Evolutionary conservation across 768 basidiomycete species (phyloP).

Genomic region (Russula foetens): DNA sequence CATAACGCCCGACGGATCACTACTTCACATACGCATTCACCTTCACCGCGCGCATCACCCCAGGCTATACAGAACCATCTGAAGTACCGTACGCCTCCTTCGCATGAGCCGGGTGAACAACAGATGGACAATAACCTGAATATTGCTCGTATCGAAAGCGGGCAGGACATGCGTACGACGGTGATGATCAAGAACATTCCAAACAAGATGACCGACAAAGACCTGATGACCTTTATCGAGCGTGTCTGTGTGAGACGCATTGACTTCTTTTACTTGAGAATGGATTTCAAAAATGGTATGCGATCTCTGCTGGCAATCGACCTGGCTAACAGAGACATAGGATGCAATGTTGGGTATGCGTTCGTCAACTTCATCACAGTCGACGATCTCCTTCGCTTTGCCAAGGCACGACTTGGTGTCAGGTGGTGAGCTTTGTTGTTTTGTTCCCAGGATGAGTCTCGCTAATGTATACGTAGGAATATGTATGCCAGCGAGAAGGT

Average conservation of each 20-base stretch:
- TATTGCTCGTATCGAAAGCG: constrained; percentile 63
- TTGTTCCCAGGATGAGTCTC: not conserved
- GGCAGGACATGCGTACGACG: constrained; percentile 73
- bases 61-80: constrained; percentile 19
- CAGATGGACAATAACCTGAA: constrained; percentile 53
- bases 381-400: constrained; percentile 67
- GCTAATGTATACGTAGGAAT: constrained; percentile 45
- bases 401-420: constrained; percentile 62
- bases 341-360: constrained; percentile 74
- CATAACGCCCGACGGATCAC: constrained; percentile 11
- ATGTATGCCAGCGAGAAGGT: constrained; percentile 90
- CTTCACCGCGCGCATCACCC: constrained; percentile 17
- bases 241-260: constrained; percentile 68
- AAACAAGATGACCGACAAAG: constrained; percentile 80
- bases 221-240: constrained; percentile 57
- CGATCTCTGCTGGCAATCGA: not conserved
- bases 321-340: constrained; percentile 28
- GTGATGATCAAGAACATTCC: constrained; percentile 92
- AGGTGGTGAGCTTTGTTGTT: constrained; percentile 59
- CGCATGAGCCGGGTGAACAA: constrained; percentile 13
- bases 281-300: constrained; percentile 78
- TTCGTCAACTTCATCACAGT: constrained; percentile 88
- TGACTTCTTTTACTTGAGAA: constrained; percentile 82
- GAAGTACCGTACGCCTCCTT: constrained; percentile 5
- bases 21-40: constrained; percentile 1